A percentile compares a stretch with the other conserved stretches of the same genome.
phyloP scores from a whole-genome alignment of 176 grass and related monocot species.

The Olyra latifolia region DNA sequence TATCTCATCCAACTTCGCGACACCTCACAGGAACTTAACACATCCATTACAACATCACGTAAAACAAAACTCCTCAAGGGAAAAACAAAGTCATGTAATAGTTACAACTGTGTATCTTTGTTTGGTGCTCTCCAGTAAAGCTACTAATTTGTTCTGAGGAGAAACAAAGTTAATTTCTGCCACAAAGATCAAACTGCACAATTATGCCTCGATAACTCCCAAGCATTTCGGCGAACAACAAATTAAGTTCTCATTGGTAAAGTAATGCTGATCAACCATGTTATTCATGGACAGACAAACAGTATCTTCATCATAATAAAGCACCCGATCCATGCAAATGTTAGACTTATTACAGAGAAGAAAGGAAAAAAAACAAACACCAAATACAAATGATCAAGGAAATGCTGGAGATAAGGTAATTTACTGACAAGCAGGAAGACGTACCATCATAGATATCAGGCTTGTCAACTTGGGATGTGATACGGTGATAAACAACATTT shows the following conservation, averaged over 20 bases:
- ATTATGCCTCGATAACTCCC: not conserved
- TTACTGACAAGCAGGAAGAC: slow-evolving; percentile 27
- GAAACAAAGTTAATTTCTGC: not conserved
- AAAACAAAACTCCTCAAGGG: not conserved
- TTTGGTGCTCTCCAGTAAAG: slow-evolving; percentile 3
- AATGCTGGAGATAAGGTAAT: not conserved
- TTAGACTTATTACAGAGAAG: not conserved
- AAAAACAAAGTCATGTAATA: not conserved
- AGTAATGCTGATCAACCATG: not conserved
- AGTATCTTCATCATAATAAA: slow-evolving; percentile 9
- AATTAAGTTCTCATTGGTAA: slow-evolving; percentile 18
- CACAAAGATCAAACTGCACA: not conserved
- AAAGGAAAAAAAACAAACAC: not conserved
- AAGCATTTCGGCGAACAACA: not conserved
- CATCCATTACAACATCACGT: not conserved
- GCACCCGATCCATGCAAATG: not conserved
- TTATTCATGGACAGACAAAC: slow-evolving; percentile 1
- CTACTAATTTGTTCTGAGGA: slow-evolving; percentile 9
- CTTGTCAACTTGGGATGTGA: slow-evolving; percentile 80
- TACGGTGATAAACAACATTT: slow-evolving; percentile 79
- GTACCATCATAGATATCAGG: slow-evolving; percentile 90
- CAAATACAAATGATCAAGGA: slow-evolving; percentile 20
- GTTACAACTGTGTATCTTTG: not conserved
- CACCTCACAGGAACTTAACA: slow-evolving; percentile 1
- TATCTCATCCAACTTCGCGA: not conserved